Evolutionary conservation across 148 eudicot genomes (phyloP).

Genomic region (Tetragonia tetragonoides): DNA sequence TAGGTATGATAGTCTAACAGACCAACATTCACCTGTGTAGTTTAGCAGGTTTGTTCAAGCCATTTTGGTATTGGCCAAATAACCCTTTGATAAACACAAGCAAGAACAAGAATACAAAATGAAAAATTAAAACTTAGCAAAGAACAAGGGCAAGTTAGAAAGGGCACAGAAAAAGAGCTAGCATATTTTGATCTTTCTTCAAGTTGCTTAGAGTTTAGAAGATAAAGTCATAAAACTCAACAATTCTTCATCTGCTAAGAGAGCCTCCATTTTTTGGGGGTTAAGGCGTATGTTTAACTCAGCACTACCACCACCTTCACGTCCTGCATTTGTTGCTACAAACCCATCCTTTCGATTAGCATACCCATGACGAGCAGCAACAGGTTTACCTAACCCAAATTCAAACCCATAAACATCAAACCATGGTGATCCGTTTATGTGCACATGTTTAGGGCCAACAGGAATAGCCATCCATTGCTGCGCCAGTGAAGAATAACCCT

Average conservation of each 20-base stretch:
- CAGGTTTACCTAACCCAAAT: constrained; percentile 65
- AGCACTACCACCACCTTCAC: constrained; percentile 54
- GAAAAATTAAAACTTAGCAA: no score
- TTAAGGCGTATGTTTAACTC: constrained; percentile 58
- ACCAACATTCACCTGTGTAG: no score
- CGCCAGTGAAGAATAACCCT: constrained; percentile 14
- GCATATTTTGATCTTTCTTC: no score
- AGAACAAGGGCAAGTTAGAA: no score
- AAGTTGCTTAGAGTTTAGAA: neutral
- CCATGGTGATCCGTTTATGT: constrained; percentile 64
- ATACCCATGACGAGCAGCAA: constrained; percentile 46
- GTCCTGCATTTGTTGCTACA: constrained; percentile 53
- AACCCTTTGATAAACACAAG: no score
- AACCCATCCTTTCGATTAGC: constrained; percentile 64
- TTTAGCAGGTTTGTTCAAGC: no score
- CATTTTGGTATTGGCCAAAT: no score
- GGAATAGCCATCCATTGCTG: constrained; percentile 1
- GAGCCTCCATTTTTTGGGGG: constrained; percentile 49
- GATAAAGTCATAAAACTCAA: constrained; percentile 42
- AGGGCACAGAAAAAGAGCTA: no score
- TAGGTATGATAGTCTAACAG: no score
- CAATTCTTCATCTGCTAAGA: constrained; percentile 52
- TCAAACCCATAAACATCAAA: constrained; percentile 56
- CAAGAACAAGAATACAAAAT: no score
- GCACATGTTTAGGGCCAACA: constrained; percentile 38